Base-by-base conservation (phyloP, 306 rosid species). In the Castanea mollissima region DNA sequence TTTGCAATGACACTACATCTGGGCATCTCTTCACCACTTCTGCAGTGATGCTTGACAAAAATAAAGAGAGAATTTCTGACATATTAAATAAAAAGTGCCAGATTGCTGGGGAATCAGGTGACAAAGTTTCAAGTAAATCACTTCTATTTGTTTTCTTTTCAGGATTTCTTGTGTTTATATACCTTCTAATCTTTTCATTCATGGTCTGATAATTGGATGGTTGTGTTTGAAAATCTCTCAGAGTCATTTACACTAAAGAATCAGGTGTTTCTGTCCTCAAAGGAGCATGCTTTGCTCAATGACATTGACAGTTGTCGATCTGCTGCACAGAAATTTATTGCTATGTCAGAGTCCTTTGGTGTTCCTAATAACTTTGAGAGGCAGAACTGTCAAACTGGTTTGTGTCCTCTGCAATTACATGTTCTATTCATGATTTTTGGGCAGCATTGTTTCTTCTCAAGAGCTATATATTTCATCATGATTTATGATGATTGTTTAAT, bases 81-180 rank as follows among this genome's bases (percentile, higher is more conserved):
- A 31, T 63, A 67, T 77, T 60, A 38, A 54, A 55, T 65, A 29
- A 34, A 35, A 75, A 72, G 72, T 78, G 55, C 80, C 91, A 68
- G 38, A 49, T 29, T 82, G 75, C 75, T n/a, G 74, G 58, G 76
- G 77, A 55, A 62, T 82, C 81, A 75, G 90, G 90, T 80, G 75
- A 76, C 76, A 62, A 23, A 44, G 34, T 11, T 38, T 73, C 85
- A 76, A 81, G 65, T 81, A 41, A 85, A 76, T 76, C 15, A 35
- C 78, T 55, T 73, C 57, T 20, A 25, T 57, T 38, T 78, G 41
- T 38, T 78, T 27, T 34, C 34, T 64, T 32, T 20, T 44, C 51
- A 34, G 41, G n/a, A 55, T 32, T 55, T 64, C 31, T 13, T 12
- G 46, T 32, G n/a, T 21, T 70, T 62, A 29, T 60, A 12, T 5